Conservation (phyloP, 345 rosid genomes). For the Sonneratia caseolaris region DNA sequence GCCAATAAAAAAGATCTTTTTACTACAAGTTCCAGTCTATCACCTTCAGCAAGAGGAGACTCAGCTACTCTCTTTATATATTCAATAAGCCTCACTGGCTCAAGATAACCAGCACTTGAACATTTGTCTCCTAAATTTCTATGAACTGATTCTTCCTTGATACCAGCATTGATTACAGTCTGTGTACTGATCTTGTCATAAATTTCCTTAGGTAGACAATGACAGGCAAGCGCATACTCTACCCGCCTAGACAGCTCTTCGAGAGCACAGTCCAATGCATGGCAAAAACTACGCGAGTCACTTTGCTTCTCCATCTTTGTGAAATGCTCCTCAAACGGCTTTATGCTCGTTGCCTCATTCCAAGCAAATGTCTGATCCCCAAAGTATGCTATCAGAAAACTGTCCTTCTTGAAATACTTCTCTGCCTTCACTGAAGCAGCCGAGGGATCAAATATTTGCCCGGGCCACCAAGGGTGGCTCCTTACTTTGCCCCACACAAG, state of each 20-base stretch:
- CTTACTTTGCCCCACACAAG: slow-evolving; percentile 85
- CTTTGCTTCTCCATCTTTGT: slow-evolving; percentile 55
- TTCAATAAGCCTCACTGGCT: slow-evolving; percentile 42
- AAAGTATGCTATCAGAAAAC: slow-evolving; percentile 50
- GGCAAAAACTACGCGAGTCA: slow-evolving; percentile 26
- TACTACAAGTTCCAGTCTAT: slow-evolving; percentile 39
- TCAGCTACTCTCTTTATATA: slow-evolving; percentile 38
- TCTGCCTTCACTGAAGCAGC: slow-evolving; percentile 49
- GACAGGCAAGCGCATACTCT: slow-evolving; percentile 64
- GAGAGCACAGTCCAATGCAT: slow-evolving; percentile 60
- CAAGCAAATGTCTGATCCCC: slow-evolving; percentile 73
- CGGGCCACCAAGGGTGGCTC: slow-evolving; percentile 98
- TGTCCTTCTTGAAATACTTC: slow-evolving; percentile 46
- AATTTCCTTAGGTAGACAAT: slow-evolving; percentile 47
- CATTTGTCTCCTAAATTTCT: slow-evolving; percentile 41
- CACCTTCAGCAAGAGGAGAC: slow-evolving; percentile 23
- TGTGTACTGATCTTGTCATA: slow-evolving; percentile 35
- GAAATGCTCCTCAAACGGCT: slow-evolving; percentile 54
- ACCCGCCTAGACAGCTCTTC: slow-evolving; percentile 67
- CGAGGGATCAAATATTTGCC: slow-evolving; percentile 51
- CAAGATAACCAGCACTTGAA: slow-evolving; percentile 34
- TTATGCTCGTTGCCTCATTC: slow-evolving; percentile 49
- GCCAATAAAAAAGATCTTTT: slow-evolving; percentile 49
- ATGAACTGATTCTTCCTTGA: slow-evolving; percentile 29
- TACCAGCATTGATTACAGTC: slow-evolving; percentile 49